A percentile compares a stretch with the other conserved stretches of the same genome.
Conservation (phyloP, 148 eudicot species). For the Camellia japonica region DNA sequence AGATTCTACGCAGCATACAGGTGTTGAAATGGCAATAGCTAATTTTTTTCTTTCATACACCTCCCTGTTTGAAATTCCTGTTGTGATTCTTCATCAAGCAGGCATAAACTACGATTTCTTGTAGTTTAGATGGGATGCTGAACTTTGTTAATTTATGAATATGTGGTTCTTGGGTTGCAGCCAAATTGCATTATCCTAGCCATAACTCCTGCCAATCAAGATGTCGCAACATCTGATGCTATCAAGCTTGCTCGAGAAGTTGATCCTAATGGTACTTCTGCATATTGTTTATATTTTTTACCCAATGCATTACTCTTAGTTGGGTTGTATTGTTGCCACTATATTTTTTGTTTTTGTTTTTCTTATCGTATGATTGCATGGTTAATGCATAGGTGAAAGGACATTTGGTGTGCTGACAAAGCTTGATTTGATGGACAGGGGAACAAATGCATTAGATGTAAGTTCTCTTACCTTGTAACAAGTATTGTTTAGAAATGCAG, state of each 20-base stretch:
- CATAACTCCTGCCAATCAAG: conserved; percentile 92
- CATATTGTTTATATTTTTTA: not conserved
- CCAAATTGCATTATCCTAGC: conserved; percentile 85
- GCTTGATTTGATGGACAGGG: conserved; percentile 71
- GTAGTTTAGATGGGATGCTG: not conserved
- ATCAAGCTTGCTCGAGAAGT: conserved; percentile 85
- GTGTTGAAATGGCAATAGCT: conserved; percentile 2
- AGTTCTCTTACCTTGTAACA: not conserved
- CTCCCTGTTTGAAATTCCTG: not conserved
- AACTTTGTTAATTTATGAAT: not conserved
- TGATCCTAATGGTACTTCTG: conserved; percentile 63
- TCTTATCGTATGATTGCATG: not conserved
- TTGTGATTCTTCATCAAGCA: not conserved
- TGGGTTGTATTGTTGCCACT: not conserved
- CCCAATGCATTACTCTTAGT: not conserved
- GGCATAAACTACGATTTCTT: not conserved
- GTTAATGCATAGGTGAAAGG: conserved; percentile 44
- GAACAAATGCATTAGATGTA: conserved; percentile 71
- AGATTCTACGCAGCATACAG: not conserved
- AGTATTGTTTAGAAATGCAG: not conserved
- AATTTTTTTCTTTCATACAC: not conserved
- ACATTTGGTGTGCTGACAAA: conserved; percentile 73
- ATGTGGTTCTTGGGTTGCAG: conserved; percentile 31
- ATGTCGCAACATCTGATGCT: conserved; percentile 90
- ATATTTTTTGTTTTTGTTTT: not conserved